Evolutionary conservation across 2,329 filamentous ascomycete species (phyloP).

Genomic region (Madurella mycetomatis): DNA sequence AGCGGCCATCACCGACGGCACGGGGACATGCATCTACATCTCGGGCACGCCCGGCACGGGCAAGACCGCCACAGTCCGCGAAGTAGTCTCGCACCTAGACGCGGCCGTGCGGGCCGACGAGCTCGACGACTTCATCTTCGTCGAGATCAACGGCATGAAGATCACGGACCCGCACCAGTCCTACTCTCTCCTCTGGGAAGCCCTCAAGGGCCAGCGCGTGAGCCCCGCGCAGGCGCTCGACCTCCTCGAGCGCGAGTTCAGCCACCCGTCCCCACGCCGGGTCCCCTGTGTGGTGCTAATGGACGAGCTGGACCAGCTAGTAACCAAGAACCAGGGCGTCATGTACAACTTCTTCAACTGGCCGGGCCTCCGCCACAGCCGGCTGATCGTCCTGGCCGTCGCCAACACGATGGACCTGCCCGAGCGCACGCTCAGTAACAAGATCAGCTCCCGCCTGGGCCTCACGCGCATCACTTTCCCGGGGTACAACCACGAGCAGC

Average conservation of each 20-base stretch:
- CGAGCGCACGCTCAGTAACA: slow-evolving; percentile 93
- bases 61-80: slow-evolving; percentile 94
- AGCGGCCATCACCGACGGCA: slow-evolving; percentile 87
- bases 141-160: slow-evolving; percentile 99
- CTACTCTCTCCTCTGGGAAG: slow-evolving; percentile 93
- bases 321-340: slow-evolving; percentile 97
- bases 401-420: slow-evolving; percentile 99
- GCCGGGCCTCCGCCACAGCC: slow-evolving; percentile 85
- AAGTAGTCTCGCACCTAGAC: slow-evolving; percentile 86
- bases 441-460: slow-evolving; percentile 88
- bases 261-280: slow-evolving; percentile 79
- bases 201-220: slow-evolving; percentile 86
- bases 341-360: slow-evolving; percentile 99
- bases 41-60: slow-evolving; percentile 97
- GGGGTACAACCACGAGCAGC: slow-evolving; percentile 92
- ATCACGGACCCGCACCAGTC: slow-evolving; percentile 97
- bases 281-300: slow-evolving; percentile 96
- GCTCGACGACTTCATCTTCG: slow-evolving; percentile 96
- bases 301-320: slow-evolving; percentile 96
- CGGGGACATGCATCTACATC: slow-evolving; percentile 96
- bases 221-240: slow-evolving; percentile 88
- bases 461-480: slow-evolving; percentile 95
- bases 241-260: slow-evolving; percentile 88
- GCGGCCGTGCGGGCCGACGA: slow-evolving; percentile 84
- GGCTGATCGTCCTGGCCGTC: slow-evolving; percentile 91